Base-by-base conservation (phyloP, 805 yeast genomes). In the Ogataea siamensis region DNA sequence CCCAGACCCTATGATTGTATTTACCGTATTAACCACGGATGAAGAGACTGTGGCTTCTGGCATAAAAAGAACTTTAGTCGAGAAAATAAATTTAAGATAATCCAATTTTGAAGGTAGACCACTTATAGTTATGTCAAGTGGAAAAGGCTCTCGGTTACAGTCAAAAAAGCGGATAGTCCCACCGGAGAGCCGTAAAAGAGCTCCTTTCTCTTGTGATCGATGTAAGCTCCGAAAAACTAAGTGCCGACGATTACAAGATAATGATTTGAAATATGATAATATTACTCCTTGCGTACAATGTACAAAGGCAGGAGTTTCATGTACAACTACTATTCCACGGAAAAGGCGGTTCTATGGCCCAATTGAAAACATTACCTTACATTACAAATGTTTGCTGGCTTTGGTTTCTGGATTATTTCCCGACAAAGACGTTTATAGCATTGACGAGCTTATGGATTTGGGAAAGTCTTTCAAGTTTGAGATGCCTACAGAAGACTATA, bases 1-100 rank as follows among this genome's bases (percentile, higher is more conserved):
- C 1, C 94, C 94, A 0, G 93, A 87, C 5, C 94, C 94, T 9
- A 85, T 71, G 39, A 85, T 82, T 17, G 93, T 84, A 63, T 85
- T 85, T 38, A 81, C 72, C 25, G 86, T 66, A 59, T 80, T 83
- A 37, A 83, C 67, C 12, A 76, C 64, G 2, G 91, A 82, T 1
- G 89, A 81, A 2, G 54, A 43, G 17, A 71, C 63, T 9, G 82
- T 68, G 3, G 86, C 21, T n/a, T 12, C 10, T 6, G 31, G 15
- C 29, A 28, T 28, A 5, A 28, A 28, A 13, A 2, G 17, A 12
- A 13, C 12, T 13, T 13, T 16, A 30, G 13, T 14, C 12, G 5
- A 21, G 7, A 7, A 15, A 27, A 27, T 14, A 26, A 26, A 26
- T n/a, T n/a, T n/a, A n/a, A n/a, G n/a, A n/a, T n/a, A n/a, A n/a